These are phyloP conservation scores for Posidonia oceanica DNA, from an alignment of 116 monocot genomes.

Conservation along the genomic window DNA sequence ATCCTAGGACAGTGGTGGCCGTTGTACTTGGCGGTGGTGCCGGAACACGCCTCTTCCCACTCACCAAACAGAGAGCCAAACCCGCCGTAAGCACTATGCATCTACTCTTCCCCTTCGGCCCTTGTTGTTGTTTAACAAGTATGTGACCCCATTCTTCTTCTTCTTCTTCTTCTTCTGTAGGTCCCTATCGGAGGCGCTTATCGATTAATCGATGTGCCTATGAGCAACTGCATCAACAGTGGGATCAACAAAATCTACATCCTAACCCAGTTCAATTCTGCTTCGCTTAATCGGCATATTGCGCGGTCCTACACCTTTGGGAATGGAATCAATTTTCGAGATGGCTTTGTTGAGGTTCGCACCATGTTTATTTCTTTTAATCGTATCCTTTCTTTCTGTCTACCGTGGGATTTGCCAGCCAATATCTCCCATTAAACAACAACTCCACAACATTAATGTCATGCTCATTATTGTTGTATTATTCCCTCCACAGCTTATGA, in stretches of 20 bases:
- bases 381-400: no score
- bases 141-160: no score
- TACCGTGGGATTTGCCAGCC: no score
- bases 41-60: conserved; percentile 78
- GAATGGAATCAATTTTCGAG: conserved; percentile 67
- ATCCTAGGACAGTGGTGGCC: conserved; percentile 61
- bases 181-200: conserved; percentile 95
- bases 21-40: conserved; percentile 85
- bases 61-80: conserved; percentile 77
- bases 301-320: conserved; percentile 63
- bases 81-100: conserved; percentile 51
- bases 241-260: conserved; percentile 89
- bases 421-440: no score
- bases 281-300: conserved; percentile 85
- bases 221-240: conserved; percentile 99
- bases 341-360: conserved; percentile 82
- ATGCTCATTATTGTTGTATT: no score
- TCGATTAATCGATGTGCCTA: conserved; percentile 82
- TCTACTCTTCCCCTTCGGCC: no score
- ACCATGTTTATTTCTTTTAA: no score
- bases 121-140: not conserved
- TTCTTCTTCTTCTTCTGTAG: conserved; percentile 15
- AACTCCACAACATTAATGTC: no score
- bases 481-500: no score
- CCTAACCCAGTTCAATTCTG: conserved; percentile 91